Percentiles rank a stretch among this genome's conserved stretches.
These are phyloP conservation scores for Curvularia lunata DNA, from an alignment of 2,329 filamentous ascomycete species.

Conservation along the genomic window DNA sequence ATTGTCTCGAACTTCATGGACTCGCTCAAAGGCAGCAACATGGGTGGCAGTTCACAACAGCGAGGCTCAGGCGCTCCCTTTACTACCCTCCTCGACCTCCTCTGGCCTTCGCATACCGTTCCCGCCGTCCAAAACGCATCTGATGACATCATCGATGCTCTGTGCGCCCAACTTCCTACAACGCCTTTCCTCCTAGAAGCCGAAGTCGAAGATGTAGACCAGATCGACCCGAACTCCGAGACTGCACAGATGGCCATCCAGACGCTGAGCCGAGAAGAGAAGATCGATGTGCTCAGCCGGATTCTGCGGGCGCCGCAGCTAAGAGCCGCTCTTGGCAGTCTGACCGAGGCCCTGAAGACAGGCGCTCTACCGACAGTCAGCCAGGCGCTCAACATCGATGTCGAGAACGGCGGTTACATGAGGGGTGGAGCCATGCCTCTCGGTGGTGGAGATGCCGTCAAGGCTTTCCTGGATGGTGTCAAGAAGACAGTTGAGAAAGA, in stretches of 20 bases:
- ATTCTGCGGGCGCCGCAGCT: constrained; percentile 92
- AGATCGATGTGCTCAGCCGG: constrained; percentile 78
- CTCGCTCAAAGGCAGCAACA: constrained; percentile 69
- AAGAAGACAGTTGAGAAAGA: constrained; percentile 73
- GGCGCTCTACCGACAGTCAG: constrained; percentile 89
- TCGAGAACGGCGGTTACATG: constrained; percentile 85
- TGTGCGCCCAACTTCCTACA: constrained; percentile 80
- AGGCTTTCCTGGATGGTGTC: constrained; percentile 89
- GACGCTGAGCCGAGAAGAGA: constrained; percentile 75
- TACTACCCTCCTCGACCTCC: constrained; percentile 84
- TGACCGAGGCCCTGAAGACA: constrained; percentile 87
- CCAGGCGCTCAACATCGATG: constrained; percentile 79
- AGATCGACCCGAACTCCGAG: constrained; percentile 71
- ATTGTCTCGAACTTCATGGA: constrained; percentile 88
- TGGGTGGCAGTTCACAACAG: constrained; percentile 47
- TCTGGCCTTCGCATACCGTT: constrained; percentile 78
- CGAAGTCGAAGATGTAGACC: constrained; percentile 65
- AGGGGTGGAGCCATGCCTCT: constrained; percentile 79
- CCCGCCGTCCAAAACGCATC: constrained; percentile 75
- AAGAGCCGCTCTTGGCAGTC: constrained; percentile 79
- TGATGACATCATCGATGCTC: constrained; percentile 69
- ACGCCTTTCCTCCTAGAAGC: constrained; percentile 78
- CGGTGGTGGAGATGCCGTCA: constrained; percentile 85
- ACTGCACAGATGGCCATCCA: constrained; percentile 75
- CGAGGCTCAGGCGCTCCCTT: constrained; percentile 65